Percentiles rank a stretch among this genome's conserved stretches.
These are phyloP conservation scores for Coix lacrymajobi DNA, from an alignment of 176 grass and related monocot species.

Conservation along the genomic window DNA sequence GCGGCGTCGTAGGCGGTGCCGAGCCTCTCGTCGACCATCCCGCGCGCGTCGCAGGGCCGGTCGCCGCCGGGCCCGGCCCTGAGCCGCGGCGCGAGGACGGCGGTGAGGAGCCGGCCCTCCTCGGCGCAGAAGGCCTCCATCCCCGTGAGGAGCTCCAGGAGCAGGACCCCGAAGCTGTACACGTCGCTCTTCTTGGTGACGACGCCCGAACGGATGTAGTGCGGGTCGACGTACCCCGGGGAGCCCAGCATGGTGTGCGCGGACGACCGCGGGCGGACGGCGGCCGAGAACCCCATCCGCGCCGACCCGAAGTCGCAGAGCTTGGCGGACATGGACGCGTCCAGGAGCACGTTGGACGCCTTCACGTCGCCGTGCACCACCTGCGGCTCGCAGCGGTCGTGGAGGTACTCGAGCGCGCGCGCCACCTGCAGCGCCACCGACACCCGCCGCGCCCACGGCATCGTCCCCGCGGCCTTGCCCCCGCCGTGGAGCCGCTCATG, in stretches of 20 bases:
- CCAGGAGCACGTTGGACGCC: slow-evolving; percentile 89
- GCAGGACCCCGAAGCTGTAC: slow-evolving; percentile 93
- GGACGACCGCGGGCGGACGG: slow-evolving; percentile 55
- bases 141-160: slow-evolving; percentile 86
- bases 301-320: slow-evolving; percentile 97
- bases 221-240: slow-evolving; percentile 86
- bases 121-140: slow-evolving; percentile 69
- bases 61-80: background rate
- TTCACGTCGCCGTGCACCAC: slow-evolving; percentile 95
- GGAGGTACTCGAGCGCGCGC: slow-evolving; percentile 76
- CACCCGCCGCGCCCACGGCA: slow-evolving; percentile 72
- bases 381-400: slow-evolving; percentile 81
- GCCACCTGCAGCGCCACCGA: slow-evolving; percentile 67
- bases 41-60: background rate
- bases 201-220: slow-evolving; percentile 87
- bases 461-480: slow-evolving; percentile 4
- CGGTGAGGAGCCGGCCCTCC: slow-evolving; percentile 58
- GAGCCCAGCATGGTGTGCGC: slow-evolving; percentile 69
- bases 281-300: slow-evolving; percentile 82
- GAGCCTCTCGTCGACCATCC: slow-evolving; percentile 52
- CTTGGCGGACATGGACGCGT: slow-evolving; percentile 64
- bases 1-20: slow-evolving; percentile 30
- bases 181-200: slow-evolving; percentile 95
- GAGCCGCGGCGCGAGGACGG: slow-evolving; percentile 47
- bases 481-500: slow-evolving; percentile 77